Evolutionary conservation across 306 rosid species (phyloP).

Genomic region (Cicer cuneatum): DNA sequence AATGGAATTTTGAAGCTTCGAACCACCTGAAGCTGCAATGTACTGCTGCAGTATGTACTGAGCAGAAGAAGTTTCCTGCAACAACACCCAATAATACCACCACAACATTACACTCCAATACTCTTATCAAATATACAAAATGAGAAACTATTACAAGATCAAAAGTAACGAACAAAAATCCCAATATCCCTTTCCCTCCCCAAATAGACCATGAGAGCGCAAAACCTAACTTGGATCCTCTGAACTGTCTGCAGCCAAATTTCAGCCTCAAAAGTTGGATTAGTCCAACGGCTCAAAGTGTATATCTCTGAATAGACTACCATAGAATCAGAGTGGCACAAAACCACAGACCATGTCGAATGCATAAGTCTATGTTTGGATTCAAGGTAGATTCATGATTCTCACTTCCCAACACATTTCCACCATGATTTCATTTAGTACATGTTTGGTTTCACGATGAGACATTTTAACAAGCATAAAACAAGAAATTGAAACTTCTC

Average conservation of each 20-base stretch:
- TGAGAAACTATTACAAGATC: conserved; percentile 30
- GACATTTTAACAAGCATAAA: too few species aligned
- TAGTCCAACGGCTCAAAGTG: background rate
- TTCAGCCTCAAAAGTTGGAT: background rate
- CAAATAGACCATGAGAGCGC: background rate
- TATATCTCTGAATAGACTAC: background rate
- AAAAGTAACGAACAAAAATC: background rate
- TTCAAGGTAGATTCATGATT: too few species aligned
- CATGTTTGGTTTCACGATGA: too few species aligned
- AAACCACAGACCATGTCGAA: conserved; percentile 1
- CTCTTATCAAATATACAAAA: conserved; percentile 1
- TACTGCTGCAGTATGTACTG: conserved; percentile 98
- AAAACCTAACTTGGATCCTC: background rate
- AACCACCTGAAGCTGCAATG: conserved; percentile 95
- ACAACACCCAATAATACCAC: conserved; percentile 31
- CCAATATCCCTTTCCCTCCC: background rate
- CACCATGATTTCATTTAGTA: too few species aligned
- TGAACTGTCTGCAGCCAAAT: background rate
- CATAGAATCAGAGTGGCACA: background rate
- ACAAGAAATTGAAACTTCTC: too few species aligned
- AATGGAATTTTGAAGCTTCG: conserved; percentile 79
- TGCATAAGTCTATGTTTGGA: background rate
- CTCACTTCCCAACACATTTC: too few species aligned
- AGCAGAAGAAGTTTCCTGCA: conserved; percentile 96
- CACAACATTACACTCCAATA: conserved; percentile 14